Conservation (phyloP, 2,329 filamentous ascomycete genomes). For the Ophiosphaerella narmari region DNA sequence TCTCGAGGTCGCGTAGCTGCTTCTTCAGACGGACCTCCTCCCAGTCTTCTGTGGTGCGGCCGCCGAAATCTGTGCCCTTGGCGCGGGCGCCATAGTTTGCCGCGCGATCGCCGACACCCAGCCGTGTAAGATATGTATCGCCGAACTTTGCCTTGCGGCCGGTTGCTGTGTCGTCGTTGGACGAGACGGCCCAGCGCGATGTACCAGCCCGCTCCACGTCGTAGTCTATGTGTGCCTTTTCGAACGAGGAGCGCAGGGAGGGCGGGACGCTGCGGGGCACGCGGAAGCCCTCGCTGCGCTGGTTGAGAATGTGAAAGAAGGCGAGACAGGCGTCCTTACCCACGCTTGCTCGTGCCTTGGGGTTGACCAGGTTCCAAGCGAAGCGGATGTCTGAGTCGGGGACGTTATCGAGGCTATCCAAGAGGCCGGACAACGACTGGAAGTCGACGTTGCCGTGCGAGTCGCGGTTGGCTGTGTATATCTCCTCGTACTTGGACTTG, state of each 20-base stretch:
- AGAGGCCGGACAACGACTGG: conserved; percentile 77
- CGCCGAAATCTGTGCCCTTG: conserved; percentile 86
- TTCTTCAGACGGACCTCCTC: conserved; percentile 95
- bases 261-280: conserved; percentile 91
- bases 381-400: conserved; percentile 81
- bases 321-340: conserved; percentile 94
- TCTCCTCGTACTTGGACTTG: conserved; percentile 94
- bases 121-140: conserved; percentile 89
- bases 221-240: conserved; percentile 96
- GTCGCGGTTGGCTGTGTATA: conserved; percentile 91
- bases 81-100: conserved; percentile 68
- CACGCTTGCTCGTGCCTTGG: conserved; percentile 78
- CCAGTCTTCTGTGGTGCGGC: conserved; percentile 88
- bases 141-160: conserved; percentile 97
- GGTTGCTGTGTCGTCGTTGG: conserved; percentile 78
- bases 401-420: conserved; percentile 70
- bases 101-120: conserved; percentile 76
- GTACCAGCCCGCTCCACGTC: conserved; percentile 79
- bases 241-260: conserved; percentile 87
- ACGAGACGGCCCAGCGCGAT: conserved; percentile 78
- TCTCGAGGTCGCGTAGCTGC: conserved; percentile 85
- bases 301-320: conserved; percentile 95
- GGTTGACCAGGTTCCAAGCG: conserved; percentile 97
- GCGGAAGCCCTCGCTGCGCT: conserved; percentile 91
- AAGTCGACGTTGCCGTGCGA: conserved; percentile 79